Evolutionary conservation across 1,139 yeast genomes (phyloP).

Genomic region (Lodderomyces orthopsilosis): DNA sequence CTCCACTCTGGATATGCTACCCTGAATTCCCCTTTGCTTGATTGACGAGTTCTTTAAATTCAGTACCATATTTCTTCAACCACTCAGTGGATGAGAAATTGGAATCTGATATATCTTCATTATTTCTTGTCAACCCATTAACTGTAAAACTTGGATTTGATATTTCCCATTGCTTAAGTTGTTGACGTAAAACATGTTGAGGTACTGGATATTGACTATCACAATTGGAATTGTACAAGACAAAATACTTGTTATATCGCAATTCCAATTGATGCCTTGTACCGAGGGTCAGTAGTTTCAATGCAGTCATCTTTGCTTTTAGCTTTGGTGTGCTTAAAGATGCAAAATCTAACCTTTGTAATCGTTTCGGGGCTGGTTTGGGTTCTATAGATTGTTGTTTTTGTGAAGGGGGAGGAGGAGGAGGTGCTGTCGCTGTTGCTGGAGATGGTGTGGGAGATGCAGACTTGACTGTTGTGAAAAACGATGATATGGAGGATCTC

Average conservation of each 20-base stretch:
- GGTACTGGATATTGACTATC: conserved; percentile 71
- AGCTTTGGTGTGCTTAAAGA: conserved; percentile 60
- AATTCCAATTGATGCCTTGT: conserved; percentile 60
- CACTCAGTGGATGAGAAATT: conserved; percentile 47
- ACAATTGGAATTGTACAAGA: conserved; percentile 77
- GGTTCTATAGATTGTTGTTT: conserved; percentile 28
- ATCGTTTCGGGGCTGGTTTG: conserved; percentile 21
- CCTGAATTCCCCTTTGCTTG: conserved; percentile 35
- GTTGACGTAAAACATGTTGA: conserved; percentile 51
- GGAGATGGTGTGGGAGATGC: conserved; percentile 8
- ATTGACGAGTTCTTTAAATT: conserved; percentile 49
- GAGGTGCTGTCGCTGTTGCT: conserved; percentile 6
- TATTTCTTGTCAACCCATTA: neutral
- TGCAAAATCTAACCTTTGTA: conserved; percentile 63
- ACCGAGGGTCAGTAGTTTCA: conserved; percentile 63
- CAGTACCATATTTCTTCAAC: conserved; percentile 47
- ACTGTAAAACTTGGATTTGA: conserved; percentile 36
- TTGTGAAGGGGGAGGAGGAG: conserved; percentile 21
- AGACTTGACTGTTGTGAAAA: conserved; percentile 23
- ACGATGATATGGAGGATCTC: conserved; percentile 27
- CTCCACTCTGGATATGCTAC: neutral
- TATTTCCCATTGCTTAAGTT: conserved; percentile 69
- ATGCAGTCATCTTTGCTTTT: conserved; percentile 54
- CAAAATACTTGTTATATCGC: conserved; percentile 76
- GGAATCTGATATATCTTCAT: conserved; percentile 23